Conservation (phyloP, 805 yeast species). For the Candida lessepsii region DNA sequence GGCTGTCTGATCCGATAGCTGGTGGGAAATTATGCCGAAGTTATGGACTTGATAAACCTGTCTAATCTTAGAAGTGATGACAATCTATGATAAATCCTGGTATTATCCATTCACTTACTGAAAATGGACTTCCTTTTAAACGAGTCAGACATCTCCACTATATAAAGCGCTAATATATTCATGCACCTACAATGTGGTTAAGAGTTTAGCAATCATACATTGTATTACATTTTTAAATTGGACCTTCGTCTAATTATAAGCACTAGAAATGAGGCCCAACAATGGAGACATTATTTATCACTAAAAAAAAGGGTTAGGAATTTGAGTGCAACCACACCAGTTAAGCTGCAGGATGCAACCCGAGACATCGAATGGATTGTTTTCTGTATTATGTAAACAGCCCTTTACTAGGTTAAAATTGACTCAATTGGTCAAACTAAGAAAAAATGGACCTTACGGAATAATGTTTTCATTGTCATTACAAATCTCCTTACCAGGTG, state of each 20-base stretch:
- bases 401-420: neutral
- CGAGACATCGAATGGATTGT: slow-evolving; percentile 1
- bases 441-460: too few relatives aligned
- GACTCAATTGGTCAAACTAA: neutral
- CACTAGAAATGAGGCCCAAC: neutral
- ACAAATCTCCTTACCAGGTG: too few relatives aligned
- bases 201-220: slow-evolving; percentile 4
- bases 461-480: too few relatives aligned
- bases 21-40: too few relatives aligned
- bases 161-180: too few relatives aligned
- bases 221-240: neutral
- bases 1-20: too few relatives aligned
- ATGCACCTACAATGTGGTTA: slow-evolving; percentile 4
- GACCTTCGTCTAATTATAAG: slow-evolving; percentile 4
- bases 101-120: too few relatives aligned
- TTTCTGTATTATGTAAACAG: neutral
- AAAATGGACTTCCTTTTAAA: too few relatives aligned
- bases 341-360: slow-evolving; percentile 1
- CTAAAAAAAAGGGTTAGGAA: slow-evolving; percentile 5
- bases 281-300: slow-evolving; percentile 7
- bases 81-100: too few relatives aligned
- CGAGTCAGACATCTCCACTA: too few relatives aligned
- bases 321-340: slow-evolving; percentile 1
- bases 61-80: too few relatives aligned
- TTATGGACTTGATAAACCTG: too few relatives aligned